Conservation (phyloP, 805 yeast genomes). For the Kuraishia piskuri region DNA sequence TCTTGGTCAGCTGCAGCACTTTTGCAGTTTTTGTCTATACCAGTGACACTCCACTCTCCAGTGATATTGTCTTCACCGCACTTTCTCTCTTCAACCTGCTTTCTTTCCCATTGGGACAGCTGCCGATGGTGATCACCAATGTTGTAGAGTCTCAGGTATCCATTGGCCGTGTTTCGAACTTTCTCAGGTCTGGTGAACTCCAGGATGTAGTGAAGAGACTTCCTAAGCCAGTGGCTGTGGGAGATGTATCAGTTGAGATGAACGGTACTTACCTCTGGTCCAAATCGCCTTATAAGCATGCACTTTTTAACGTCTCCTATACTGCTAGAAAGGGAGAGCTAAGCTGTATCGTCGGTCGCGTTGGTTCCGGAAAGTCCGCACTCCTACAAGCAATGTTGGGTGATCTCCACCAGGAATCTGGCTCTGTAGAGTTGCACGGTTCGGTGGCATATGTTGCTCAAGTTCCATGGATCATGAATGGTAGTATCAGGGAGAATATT, state of each 20-base stretch:
- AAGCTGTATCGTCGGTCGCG: conserved; percentile 80
- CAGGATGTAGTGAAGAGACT: conserved; percentile 62
- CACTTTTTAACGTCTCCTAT: conserved; percentile 54
- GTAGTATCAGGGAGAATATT: conserved; percentile 80
- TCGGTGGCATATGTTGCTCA: conserved; percentile 85
- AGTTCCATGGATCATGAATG: conserved; percentile 93
- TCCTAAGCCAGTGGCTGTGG: conserved; percentile 38
- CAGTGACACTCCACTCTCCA: conserved; percentile 58
- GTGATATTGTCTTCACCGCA: conserved; percentile 91
- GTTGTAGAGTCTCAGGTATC: conserved; percentile 88
- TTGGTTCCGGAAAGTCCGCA: conserved; percentile 87
- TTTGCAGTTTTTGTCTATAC: conserved; percentile 70
- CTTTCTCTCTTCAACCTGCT: conserved; percentile 80
- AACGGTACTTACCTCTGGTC: conserved; percentile 76
- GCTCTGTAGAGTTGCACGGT: conserved; percentile 70
- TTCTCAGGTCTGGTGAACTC: conserved; percentile 68
- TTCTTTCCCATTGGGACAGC: conserved; percentile 83
- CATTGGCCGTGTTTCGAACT: conserved; percentile 61
- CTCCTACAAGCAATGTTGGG: conserved; percentile 75
- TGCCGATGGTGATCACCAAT: conserved; percentile 84
- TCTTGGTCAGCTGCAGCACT: conserved; percentile 80
- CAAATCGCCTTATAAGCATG: conserved; percentile 65
- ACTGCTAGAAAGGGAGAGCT: conserved; percentile 66
- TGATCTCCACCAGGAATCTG: conserved; percentile 68
- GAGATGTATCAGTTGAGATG: conserved; percentile 62